Base-by-base conservation (phyloP, 1,139 yeast species). In the Lodderomyces orthopsilosis region DNA sequence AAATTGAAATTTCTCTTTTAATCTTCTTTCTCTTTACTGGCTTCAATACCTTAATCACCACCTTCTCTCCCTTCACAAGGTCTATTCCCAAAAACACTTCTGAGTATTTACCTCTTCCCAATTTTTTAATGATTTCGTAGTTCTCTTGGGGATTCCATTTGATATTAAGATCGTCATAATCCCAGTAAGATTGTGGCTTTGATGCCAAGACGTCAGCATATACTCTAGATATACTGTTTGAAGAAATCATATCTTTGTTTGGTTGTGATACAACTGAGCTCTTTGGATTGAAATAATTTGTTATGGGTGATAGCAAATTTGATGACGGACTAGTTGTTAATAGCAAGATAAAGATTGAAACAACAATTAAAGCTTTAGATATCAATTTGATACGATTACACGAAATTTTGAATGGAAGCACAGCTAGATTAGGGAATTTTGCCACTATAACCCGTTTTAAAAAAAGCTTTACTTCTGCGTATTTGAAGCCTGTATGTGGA, bases 21-120 rank as follows among this genome's bases (percentile, higher is more conserved):
- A 94, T 93, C 73, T 94, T 94, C 77, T 93, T 93, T 66, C 94
- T 79, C 67, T 93, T 93, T 38, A 94, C 98, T 2, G 99, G 99
- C 63, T 94, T 94, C 57, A 94, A 77, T 51, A 93, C 98, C 62
- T 94, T 94, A 57, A 94, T 89, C 41, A 94, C 96, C 54, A 84
- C 81, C 35, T 77, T 75, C 40, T 56, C 58, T 1, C 66, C 67
- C 41, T 57, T 57, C 10, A 54, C 52, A 35, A 69, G 51, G 39
- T 68, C 70, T 12, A 68, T 56, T 0, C 75, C 75, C 33, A 70
- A 56, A 42, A 73, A 73, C 9, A 73, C 78, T 51, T 73, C 78
- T 8, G 77, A 70, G 52, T 74, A 74, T 50, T 71, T 74, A 5
- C 79, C 79, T 48, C 78, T 57, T 12, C 79, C 79, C 34, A 74